Base-by-base conservation (phyloP, 1,284 basidiomycete genomes). In the Irpex rosettiformis region DNA sequence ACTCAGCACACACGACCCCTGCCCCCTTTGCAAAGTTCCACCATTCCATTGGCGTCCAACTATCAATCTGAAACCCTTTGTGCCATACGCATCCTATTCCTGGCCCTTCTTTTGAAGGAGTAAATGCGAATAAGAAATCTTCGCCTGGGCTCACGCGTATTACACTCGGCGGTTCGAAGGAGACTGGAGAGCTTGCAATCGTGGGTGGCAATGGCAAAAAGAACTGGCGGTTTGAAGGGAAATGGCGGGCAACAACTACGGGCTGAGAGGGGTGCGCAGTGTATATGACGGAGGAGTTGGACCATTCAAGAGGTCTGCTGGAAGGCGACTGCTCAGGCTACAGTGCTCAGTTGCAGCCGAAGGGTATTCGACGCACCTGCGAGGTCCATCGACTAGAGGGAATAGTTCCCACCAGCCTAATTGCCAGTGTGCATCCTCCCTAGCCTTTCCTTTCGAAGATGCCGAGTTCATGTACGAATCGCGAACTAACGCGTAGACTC, bases 391-490 rank as follows among this genome's bases (percentile, higher is more conserved):
- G 8, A 79, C 70, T 22, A 88, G 74, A 43, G 86, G 80, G 58
- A 80, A 76, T 33, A 86, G 79, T 63, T 90, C 85, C 86, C 88
- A 91, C 88, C 89, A 91, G 28, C 81, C 82, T 21, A 83, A 68
- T 28, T 79, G 78, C 82, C 84, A 88, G 33, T 76, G 74, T 58
- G 75, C 74, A 45, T 78, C 79, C 59, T 82, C 82, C 57, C 74
- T 80, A n/a, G 70, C 71, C 68, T 87, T 88, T 25, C 80, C 81
- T 65, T 87, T 89, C 33, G 63, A 57, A 28, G 70, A 69, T n/a
- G 58, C 60, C 49, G 77, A 73, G 30, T 64, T 64, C 61, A 68
- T 65, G 21, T 7, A n/a, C 33, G 27, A 16, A 18, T 11, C 25
- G 24, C 30, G 45, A 33, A 33, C 40, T 5, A 40, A 47, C 16